phyloP scores from a whole-genome alignment of 2,329 filamentous ascomycete species.

The Paramyrothecium sp. region DNA sequence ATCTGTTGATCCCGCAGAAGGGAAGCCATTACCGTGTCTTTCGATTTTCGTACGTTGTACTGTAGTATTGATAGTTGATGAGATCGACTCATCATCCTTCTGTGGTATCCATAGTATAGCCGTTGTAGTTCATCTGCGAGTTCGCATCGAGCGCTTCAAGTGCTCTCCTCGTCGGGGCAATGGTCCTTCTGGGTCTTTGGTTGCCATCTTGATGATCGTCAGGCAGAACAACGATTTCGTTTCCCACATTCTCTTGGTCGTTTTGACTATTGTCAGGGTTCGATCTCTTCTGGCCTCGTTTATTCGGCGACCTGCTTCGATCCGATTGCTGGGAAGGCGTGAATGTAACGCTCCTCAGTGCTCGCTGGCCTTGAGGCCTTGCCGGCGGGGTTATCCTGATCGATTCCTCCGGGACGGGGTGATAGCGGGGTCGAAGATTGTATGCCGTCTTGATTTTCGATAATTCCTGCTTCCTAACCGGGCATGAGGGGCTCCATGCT shows the following conservation, averaged over 20 bases:
- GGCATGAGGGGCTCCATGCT: neutral
- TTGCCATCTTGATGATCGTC: neutral
- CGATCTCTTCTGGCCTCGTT: neutral
- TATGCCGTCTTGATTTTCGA: neutral
- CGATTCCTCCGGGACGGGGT: neutral
- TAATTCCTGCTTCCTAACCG: neutral
- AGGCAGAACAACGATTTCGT: neutral
- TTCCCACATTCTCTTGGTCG: neutral
- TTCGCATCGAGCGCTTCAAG: constrained; percentile 1
- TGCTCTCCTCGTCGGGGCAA: neutral
- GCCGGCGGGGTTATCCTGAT: neutral
- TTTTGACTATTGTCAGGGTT: neutral
- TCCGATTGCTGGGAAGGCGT: neutral
- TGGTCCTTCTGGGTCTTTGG: constrained; percentile 1
- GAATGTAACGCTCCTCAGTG: neutral
- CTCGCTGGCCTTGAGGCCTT: neutral
- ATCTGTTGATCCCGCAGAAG: constrained; percentile 1
- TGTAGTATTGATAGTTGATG: constrained; percentile 7
- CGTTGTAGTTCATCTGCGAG: constrained; percentile 1
- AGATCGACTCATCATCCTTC: constrained; percentile 2
- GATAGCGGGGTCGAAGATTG: neutral
- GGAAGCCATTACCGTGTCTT: constrained; percentile 4
- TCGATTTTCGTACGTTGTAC: constrained; percentile 6
- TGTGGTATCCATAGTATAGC: constrained; percentile 2
- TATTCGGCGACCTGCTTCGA: neutral